phyloP scores from a whole-genome alignment of 2,329 filamentous ascomycete species.

The Fusarium pseudograminearum region DNA sequence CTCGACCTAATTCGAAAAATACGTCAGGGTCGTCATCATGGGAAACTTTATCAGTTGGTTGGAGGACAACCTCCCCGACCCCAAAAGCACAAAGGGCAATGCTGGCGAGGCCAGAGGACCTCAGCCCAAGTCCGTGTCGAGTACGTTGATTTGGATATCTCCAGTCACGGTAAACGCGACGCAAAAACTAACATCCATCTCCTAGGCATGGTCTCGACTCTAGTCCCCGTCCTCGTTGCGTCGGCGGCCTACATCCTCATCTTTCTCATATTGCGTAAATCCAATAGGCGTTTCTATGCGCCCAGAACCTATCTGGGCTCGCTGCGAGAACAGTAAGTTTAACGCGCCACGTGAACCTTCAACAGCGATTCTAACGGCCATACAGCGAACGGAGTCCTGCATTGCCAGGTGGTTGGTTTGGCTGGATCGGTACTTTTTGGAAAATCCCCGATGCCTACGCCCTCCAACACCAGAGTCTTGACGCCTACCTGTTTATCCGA shows the following conservation, averaged over 20 bases:
- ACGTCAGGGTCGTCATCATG: conserved; percentile 48
- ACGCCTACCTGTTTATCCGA: conserved; percentile 88
- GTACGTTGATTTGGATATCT: conserved; percentile 33
- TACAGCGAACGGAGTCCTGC: conserved; percentile 66
- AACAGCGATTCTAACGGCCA: conserved; percentile 25
- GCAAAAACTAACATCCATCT: conserved; percentile 5
- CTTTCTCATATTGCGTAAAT: conserved; percentile 63
- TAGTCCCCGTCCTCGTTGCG: conserved; percentile 64
- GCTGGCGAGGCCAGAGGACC: conserved; percentile 44
- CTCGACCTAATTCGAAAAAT: conserved; percentile 13
- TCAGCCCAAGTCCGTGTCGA: conserved; percentile 53
- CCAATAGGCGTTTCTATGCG: conserved; percentile 65
- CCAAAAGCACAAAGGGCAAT: conserved; percentile 25
- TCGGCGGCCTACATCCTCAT: conserved; percentile 62
- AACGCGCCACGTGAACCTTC: not conserved
- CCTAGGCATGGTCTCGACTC: conserved; percentile 61
- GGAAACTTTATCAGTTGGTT: conserved; percentile 56
- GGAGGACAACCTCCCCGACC: conserved; percentile 48
- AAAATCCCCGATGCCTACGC: conserved; percentile 79
- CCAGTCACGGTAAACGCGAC: not conserved
- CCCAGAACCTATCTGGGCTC: conserved; percentile 65
- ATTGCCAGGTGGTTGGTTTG: conserved; percentile 68
- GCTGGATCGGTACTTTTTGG: conserved; percentile 73
- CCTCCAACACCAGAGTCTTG: conserved; percentile 87
- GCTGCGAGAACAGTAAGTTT: conserved; percentile 61